Percentiles rank a stretch among this genome's conserved stretches.
phyloP scores from a whole-genome alignment of 2,329 filamentous ascomycete species.

The Passalora sequoiae region DNA sequence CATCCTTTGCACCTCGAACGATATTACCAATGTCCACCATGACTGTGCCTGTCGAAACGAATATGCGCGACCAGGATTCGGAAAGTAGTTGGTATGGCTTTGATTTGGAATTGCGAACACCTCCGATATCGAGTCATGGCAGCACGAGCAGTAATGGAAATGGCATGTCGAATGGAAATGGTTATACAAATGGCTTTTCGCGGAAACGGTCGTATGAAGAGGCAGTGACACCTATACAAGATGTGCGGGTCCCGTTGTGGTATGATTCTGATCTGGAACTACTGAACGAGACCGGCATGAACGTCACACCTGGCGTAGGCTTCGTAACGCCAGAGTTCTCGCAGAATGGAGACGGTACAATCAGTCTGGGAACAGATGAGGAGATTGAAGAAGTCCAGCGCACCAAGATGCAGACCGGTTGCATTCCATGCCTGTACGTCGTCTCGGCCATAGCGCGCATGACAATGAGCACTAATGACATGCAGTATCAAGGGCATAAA shows the following conservation, averaged over 20 bases:
- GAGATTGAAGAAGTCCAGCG: slow-evolving; percentile 17
- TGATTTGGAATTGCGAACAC: slow-evolving; percentile 21
- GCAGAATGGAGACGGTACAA: slow-evolving; percentile 11
- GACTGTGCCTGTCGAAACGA: slow-evolving; percentile 12
- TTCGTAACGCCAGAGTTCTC: slow-evolving; percentile 12
- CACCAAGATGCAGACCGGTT: slow-evolving; percentile 31
- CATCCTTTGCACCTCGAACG: not conserved
- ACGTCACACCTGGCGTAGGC: slow-evolving; percentile 7
- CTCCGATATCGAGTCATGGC: slow-evolving; percentile 13
- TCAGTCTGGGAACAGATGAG: slow-evolving; percentile 10
- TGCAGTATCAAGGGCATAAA: slow-evolving; percentile 27
- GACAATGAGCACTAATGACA: slow-evolving; percentile 6
- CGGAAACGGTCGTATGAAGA: slow-evolving; percentile 22
- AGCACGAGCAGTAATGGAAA: slow-evolving; percentile 11
- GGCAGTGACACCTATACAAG: slow-evolving; percentile 13
- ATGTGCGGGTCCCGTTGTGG: slow-evolving; percentile 8
- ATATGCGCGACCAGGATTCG: slow-evolving; percentile 12
- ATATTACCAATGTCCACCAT: slow-evolving; percentile 13
- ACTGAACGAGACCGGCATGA: slow-evolving; percentile 6
- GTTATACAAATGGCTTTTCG: slow-evolving; percentile 10
- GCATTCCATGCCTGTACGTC: slow-evolving; percentile 32
- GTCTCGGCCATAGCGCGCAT: not conserved
- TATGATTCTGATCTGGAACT: slow-evolving; percentile 8
- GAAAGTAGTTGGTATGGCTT: slow-evolving; percentile 16
- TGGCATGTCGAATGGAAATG: slow-evolving; percentile 9